Evolutionary conservation across 1,139 yeast species (phyloP).

Genomic region (Blastobotrys illinoisensis): DNA sequence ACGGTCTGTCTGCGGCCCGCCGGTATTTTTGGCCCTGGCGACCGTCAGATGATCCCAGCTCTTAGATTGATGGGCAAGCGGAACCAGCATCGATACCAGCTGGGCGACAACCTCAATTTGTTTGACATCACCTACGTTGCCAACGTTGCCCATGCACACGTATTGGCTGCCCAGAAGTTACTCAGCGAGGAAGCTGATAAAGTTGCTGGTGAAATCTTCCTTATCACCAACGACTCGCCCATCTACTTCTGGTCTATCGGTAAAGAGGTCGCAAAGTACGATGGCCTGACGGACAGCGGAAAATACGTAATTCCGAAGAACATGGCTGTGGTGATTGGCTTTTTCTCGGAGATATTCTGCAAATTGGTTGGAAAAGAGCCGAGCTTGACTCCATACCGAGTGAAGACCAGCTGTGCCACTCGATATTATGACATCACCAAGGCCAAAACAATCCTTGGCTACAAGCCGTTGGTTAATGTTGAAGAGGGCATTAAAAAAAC

Average conservation of each 20-base stretch:
- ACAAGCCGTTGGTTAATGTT: conserved; percentile 71
- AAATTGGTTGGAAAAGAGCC: conserved; percentile 73
- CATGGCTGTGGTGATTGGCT: conserved; percentile 74
- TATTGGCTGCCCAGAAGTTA: conserved; percentile 78
- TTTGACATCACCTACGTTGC: conserved; percentile 99
- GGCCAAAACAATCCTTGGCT: conserved; percentile 74
- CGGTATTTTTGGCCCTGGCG: conserved; percentile 98
- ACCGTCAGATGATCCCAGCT: conserved; percentile 93
- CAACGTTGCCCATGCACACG: conserved; percentile 97
- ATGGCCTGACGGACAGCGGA: conserved; percentile 70
- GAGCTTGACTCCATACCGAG: conserved; percentile 94
- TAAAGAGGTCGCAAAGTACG: conserved; percentile 94
- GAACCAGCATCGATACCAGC: conserved; percentile 87
- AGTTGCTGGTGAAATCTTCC: conserved; percentile 82
- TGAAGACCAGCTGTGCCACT: conserved; percentile 85
- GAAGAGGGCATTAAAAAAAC: conserved; percentile 81
- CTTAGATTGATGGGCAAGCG: conserved; percentile 73
- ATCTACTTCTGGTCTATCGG: conserved; percentile 97
- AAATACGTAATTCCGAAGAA: conserved; percentile 67
- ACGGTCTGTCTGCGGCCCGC: conserved; percentile 96
- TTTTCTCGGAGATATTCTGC: conserved; percentile 68
- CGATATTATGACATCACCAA: conserved; percentile 89
- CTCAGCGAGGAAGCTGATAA: conserved; percentile 39
- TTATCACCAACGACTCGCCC: conserved; percentile 90
- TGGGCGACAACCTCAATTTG: conserved; percentile 88